phyloP scores from a whole-genome alignment of 371 early-diverging fungal genomes.

The Haplosporangium sp. region DNA sequence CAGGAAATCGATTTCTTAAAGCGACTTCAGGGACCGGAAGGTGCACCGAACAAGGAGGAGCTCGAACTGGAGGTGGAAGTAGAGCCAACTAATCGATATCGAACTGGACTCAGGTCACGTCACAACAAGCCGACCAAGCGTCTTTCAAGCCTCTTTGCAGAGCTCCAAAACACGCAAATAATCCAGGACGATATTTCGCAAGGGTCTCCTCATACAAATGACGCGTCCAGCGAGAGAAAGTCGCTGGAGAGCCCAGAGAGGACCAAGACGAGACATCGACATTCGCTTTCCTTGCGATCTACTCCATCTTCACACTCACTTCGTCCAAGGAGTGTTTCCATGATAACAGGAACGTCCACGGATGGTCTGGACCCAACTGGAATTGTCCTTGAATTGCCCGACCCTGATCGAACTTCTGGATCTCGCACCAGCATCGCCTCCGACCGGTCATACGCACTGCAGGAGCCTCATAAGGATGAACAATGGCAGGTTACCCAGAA shows the following conservation, averaged over 20 bases:
- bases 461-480: not conserved
- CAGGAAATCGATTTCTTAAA: conserved; percentile 19
- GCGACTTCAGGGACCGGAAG: conserved; percentile 28
- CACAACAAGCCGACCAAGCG: conserved; percentile 26
- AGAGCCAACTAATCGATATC: conserved; percentile 17
- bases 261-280: conserved; percentile 12
- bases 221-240: not conserved
- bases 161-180: conserved; percentile 38
- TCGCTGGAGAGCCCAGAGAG: conserved; percentile 14
- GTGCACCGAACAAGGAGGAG: conserved; percentile 1
- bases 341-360: not conserved
- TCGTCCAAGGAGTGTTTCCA: conserved; percentile 9
- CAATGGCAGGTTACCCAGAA: conserved; percentile 2
- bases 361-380: not conserved
- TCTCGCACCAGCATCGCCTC: conserved; percentile 23
- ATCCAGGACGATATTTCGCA: conserved; percentile 12
- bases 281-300: conserved; percentile 10
- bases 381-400: not conserved
- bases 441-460: not conserved
- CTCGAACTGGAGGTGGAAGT: conserved; percentile 25
- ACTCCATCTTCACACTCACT: conserved; percentile 2
- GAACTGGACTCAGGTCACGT: conserved; percentile 19
- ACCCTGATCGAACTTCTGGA: not conserved
- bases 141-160: conserved; percentile 43
- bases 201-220: not conserved